These are phyloP conservation scores for Actinomortierella wolfii DNA, from an alignment of 371 early-diverging fungal genomes.

Conservation along the genomic window DNA sequence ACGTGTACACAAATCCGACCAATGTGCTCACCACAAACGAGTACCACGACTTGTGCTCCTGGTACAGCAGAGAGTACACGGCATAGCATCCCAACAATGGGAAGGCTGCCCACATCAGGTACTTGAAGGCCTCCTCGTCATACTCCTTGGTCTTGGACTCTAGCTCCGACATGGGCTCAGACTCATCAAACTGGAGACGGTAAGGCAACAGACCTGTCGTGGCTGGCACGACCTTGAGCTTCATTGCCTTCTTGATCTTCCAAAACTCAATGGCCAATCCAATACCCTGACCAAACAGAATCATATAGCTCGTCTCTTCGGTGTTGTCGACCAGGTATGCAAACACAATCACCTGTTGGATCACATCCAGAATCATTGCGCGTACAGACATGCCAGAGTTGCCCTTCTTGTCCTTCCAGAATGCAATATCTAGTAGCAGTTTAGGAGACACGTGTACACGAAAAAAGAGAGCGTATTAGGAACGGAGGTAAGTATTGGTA, in stretches of 20 bases:
- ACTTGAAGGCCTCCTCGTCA: conserved; percentile 89
- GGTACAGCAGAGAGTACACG: conserved; percentile 81
- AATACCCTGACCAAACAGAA: conserved; percentile 78
- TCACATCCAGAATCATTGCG: conserved; percentile 80
- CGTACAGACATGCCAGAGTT: conserved; percentile 88
- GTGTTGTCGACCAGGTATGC: conserved; percentile 89
- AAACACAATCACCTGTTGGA: conserved; percentile 86
- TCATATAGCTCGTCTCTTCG: conserved; percentile 86
- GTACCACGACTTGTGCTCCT: conserved; percentile 93
- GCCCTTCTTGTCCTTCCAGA: conserved; percentile 86
- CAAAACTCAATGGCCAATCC: conserved; percentile 88
- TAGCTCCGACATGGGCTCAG: conserved; percentile 58
- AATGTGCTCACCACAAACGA: conserved; percentile 85
- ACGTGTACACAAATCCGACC: conserved; percentile 85
- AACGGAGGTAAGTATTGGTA: neutral
- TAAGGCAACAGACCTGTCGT: conserved; percentile 38
- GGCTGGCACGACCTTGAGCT: conserved; percentile 28
- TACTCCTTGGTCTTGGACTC: conserved; percentile 84
- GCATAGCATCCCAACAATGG: conserved; percentile 86
- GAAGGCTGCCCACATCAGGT: conserved; percentile 78
- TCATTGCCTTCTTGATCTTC: conserved; percentile 85
- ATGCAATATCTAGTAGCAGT: conserved; percentile 73
- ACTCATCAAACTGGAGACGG: conserved; percentile 37
- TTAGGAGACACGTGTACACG: neutral
- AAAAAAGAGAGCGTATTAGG: conserved; percentile 5